Evolutionary conservation across 1,284 basidiomycete species (phyloP).

Genomic region (Ustilago bromivora): DNA sequence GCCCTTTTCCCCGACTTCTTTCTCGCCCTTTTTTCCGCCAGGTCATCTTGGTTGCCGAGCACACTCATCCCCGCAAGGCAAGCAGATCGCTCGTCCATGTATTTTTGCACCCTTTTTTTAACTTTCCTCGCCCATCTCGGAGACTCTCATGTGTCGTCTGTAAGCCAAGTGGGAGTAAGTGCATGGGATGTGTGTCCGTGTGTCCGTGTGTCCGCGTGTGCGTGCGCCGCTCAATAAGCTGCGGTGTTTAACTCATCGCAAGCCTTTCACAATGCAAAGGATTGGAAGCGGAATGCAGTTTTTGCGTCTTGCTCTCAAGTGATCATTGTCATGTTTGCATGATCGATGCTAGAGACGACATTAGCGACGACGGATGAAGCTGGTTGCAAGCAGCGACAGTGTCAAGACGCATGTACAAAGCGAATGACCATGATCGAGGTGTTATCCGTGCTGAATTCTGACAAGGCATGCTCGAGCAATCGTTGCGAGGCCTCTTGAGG

Average conservation of each 20-base stretch:
- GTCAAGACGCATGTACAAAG: constrained; percentile 30
- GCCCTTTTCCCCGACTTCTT: constrained; percentile 11
- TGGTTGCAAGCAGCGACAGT: background rate
- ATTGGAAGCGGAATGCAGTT: background rate
- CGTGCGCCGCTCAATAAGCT: background rate
- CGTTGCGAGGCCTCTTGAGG: constrained; percentile 84
- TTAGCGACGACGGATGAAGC: background rate
- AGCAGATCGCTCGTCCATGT: constrained; percentile 13
- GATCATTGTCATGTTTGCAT: background rate
- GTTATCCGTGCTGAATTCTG: constrained; percentile 90
- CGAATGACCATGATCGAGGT: constrained; percentile 69
- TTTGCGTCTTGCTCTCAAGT: background rate
- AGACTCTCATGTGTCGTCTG: background rate
- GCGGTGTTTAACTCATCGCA: background rate
- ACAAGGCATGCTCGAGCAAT: constrained; percentile 86
- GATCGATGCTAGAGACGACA: background rate
- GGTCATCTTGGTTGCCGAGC: constrained; percentile 4
- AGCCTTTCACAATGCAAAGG: background rate
- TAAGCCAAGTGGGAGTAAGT: too few species aligned
- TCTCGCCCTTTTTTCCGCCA: constrained; percentile 3
- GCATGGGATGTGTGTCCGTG: too few species aligned
- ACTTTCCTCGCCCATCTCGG: background rate
- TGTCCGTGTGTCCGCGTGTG: background rate
- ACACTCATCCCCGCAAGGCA: background rate
- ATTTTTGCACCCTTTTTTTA: constrained; percentile 9